A percentile compares a stretch with the other conserved stretches of the same genome.
phyloP scores from a whole-genome alignment of 163 green algal species.

The Scenedesmus sp. region DNA sequence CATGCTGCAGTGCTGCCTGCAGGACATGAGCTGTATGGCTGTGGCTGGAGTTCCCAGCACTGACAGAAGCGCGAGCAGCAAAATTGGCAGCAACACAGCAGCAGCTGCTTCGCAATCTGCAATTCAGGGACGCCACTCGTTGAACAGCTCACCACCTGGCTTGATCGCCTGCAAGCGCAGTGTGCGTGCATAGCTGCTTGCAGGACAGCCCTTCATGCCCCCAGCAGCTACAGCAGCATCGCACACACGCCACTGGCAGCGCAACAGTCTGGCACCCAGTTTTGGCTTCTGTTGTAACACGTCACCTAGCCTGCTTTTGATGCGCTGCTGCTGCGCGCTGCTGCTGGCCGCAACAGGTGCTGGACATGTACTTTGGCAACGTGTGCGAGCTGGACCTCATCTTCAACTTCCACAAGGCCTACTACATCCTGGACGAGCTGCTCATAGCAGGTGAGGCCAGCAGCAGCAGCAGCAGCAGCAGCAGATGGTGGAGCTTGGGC shows the following conservation, averaged over 20 bases:
- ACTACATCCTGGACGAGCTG: constrained; percentile 99
- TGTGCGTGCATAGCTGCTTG: not conserved
- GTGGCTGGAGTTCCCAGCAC: not conserved
- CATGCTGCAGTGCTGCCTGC: constrained; percentile 62
- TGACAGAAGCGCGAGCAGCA: not conserved
- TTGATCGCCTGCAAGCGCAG: not conserved
- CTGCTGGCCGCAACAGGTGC: constrained; percentile 71
- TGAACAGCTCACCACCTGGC: too few species aligned
- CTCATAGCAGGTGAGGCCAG: constrained; percentile 81
- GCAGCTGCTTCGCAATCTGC: not conserved
- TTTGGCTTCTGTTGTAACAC: too few species aligned
- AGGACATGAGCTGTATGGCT: not conserved
- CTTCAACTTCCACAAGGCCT: constrained; percentile 99
- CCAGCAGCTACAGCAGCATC: too few species aligned
- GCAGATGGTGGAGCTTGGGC: too few species aligned
- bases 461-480: not conserved
- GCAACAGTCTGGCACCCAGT: too few species aligned
- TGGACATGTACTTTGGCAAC: constrained; percentile 96
- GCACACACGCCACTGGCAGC: too few species aligned
- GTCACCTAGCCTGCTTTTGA: too few species aligned
- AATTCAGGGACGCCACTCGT: not conserved
- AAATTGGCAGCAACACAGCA: not conserved
- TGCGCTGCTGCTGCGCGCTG: not conserved
- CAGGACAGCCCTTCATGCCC: too few species aligned
- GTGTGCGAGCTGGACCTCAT: constrained; percentile 99